Evolutionary conservation across 1,139 yeast species (phyloP).

Genomic region (Hyphopichia wangnamkhiaoensis): DNA sequence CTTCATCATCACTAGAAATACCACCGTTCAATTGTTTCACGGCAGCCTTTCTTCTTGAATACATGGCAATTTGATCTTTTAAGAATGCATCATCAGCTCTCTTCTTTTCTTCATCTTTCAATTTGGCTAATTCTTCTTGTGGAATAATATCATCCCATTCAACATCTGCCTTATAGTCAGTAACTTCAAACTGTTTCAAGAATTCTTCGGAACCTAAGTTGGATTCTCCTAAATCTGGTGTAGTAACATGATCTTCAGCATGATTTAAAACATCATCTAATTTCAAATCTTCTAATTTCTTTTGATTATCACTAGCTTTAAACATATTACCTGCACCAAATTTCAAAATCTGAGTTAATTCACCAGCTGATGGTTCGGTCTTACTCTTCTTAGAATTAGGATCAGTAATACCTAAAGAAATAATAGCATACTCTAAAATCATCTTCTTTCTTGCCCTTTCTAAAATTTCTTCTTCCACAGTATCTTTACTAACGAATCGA

Average conservation of each 20-base stretch:
- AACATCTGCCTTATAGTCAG: conserved; percentile 97
- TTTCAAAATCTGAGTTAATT: conserved; percentile 87
- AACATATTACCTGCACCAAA: conserved; percentile 99
- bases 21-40: conserved; percentile 54
- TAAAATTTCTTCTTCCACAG: conserved; percentile 94
- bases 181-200: conserved; percentile 94
- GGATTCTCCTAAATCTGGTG: conserved; percentile 95
- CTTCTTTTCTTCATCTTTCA: conserved; percentile 89
- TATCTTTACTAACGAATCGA: conserved; percentile 93
- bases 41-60: conserved; percentile 78
- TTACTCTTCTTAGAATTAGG: conserved; percentile 47
- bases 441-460: conserved; percentile 97
- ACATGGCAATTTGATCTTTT: conserved; percentile 87
- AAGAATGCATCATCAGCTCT: conserved; percentile 83
- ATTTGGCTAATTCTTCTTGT: conserved; percentile 82
- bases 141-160: conserved; percentile 99
- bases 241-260: conserved; percentile 96
- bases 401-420: conserved; percentile 93
- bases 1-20: conserved; percentile 38
- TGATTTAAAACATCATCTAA: conserved; percentile 94
- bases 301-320: conserved; percentile 87
- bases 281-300: conserved; percentile 91
- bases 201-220: conserved; percentile 98
- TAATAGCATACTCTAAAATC: conserved; percentile 97
- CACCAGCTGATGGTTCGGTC: conserved; percentile 78